Conservation (phyloP, 2,329 filamentous ascomycete species). For the Ceratocystiopsis sp. region DNA sequence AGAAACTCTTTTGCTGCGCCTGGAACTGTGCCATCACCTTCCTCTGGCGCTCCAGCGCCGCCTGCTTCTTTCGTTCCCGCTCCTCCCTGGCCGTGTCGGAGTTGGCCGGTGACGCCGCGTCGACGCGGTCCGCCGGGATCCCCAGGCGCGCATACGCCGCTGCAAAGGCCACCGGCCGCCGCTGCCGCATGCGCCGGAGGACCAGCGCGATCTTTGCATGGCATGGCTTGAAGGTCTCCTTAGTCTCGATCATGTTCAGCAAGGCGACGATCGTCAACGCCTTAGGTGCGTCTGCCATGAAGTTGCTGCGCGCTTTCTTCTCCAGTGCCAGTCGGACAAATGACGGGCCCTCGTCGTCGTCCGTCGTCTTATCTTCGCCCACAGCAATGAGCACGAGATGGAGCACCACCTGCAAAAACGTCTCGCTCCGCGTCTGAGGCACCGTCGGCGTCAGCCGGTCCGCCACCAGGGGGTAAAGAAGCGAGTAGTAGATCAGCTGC, state of each 20-base stretch:
- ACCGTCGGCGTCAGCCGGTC: conserved; percentile 54
- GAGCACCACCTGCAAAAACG: conserved; percentile 78
- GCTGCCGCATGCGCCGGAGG: conserved; percentile 70
- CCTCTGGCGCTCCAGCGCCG: conserved; percentile 75
- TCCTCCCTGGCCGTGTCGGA: conserved; percentile 48
- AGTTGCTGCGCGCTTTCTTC: conserved; percentile 43
- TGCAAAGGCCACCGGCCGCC: conserved; percentile 57
- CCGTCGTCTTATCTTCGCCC: conserved; percentile 52
- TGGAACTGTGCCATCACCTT: conserved; percentile 97
- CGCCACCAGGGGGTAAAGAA: conserved; percentile 63
- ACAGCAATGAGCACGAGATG: conserved; percentile 78
- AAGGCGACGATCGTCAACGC: conserved; percentile 47
- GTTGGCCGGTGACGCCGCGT: conserved; percentile 64
- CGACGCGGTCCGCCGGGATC: conserved; percentile 60
- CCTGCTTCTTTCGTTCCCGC: conserved; percentile 72
- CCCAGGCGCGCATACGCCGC: conserved; percentile 45
- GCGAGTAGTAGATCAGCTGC: conserved; percentile 75
- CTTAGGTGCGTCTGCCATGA: conserved; percentile 29
- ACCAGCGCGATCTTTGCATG: conserved; percentile 74
- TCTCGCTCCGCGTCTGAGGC: conserved; percentile 68
- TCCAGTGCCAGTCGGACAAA: conserved; percentile 59
- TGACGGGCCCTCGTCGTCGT: conserved; percentile 28
- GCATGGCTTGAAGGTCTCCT: conserved; percentile 64
- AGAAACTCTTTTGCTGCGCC: conserved; percentile 87
- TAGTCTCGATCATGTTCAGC: conserved; percentile 43